phyloP scores from a whole-genome alignment of 148 eudicot species.

The Simmondsia chinensis region DNA sequence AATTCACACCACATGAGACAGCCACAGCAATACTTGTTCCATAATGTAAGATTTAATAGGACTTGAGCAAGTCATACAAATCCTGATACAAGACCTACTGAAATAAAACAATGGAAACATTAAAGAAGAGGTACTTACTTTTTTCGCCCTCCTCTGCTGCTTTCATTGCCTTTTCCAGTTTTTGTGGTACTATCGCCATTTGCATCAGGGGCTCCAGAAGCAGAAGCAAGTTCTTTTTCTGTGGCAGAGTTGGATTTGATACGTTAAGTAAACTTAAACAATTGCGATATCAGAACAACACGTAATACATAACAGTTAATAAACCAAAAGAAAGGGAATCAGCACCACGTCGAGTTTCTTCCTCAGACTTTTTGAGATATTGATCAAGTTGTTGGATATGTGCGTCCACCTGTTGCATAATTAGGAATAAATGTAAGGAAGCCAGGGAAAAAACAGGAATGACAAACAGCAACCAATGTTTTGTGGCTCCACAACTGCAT shows the following conservation, averaged over 20 bases:
- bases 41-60: neutral
- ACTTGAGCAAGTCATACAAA: neutral
- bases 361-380: constrained; percentile 67
- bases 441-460: too few relatives aligned
- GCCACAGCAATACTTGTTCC: too few relatives aligned
- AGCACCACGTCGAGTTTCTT: constrained; percentile 76
- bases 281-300: neutral
- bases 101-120: neutral
- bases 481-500: too few relatives aligned
- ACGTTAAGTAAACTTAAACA: neutral
- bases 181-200: constrained; percentile 38
- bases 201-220: constrained; percentile 43
- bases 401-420: constrained; percentile 62
- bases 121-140: constrained; percentile 38
- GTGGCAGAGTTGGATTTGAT: constrained; percentile 10
- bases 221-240: constrained; percentile 61
- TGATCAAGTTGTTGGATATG: constrained; percentile 97
- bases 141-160: constrained; percentile 88
- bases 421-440: too few relatives aligned
- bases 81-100: neutral
- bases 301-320: too few relatives aligned
- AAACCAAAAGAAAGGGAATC: constrained; percentile 1
- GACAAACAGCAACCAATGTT: too few relatives aligned
- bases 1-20: too few relatives aligned
- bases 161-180: constrained; percentile 51